Evolutionary conservation across 768 basidiomycete species (phyloP), one percentile per base, ranked within the genome.

Genomic region (Tylopilus intermedius): DNA sequence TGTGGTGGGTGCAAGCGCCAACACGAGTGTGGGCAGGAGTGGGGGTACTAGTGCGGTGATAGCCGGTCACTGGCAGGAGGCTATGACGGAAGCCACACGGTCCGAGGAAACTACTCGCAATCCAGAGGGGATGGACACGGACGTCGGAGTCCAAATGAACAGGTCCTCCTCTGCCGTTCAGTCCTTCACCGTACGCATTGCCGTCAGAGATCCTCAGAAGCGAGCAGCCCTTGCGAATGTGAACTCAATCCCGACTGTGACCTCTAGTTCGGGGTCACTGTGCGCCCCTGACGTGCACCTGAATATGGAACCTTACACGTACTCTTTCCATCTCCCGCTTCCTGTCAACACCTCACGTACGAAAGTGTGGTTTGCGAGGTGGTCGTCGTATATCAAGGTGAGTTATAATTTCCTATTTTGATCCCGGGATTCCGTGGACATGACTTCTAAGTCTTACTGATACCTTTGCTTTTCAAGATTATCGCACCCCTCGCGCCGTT

Each of bases 361-460:
- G 2, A 79, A 71, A 55, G 55, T 76, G 11, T 72, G 79, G 1
- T 54, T 82, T 18, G 81, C 81, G 8, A 71, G 82, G 29, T 77
- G 74, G 51, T 82, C 81, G 0, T 70, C 66, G 2, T 83, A 79
- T 47, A 65, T 84, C 0, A 71, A 69, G 61, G 71, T 66, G 33
- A 24, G 60, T 54, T 4, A 27, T 33, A 30, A 8, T 8, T 26
- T 46, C 1, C 7, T 41, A 8, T 14, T 9, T 39, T 30, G 2
- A 21, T 38, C 8, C 35, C 27, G n/a, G 10, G 18, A 5, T 22
- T 11, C 21, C n/a, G 4, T 0, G 38, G 38, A 32, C 15, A 35
- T 43, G 18, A 33, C 2, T 8, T 45, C 5, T 29, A 14, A 8
- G 24, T 27, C 37, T 14, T 21, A 4, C 33, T 26, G 27, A 57